These are phyloP conservation scores for Euptelea pleiosperma DNA, from an alignment of 164 flowering plant genomes.

Conservation along the genomic window DNA sequence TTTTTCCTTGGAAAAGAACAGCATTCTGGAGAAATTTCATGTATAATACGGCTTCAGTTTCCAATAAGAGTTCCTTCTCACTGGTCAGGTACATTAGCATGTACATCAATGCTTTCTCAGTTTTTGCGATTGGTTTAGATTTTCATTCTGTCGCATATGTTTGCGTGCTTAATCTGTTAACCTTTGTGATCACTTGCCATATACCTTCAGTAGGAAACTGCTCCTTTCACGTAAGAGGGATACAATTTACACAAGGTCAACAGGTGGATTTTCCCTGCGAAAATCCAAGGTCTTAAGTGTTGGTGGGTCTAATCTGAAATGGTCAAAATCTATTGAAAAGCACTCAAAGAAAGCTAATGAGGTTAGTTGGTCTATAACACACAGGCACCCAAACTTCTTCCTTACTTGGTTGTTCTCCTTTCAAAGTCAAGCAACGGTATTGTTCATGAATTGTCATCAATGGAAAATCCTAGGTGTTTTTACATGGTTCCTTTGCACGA, in stretches of 20 bases:
- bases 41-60: slow-evolving; percentile 21
- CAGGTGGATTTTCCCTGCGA: slow-evolving; percentile 70
- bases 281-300: slow-evolving; percentile 80
- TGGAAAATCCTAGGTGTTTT: too few relatives aligned
- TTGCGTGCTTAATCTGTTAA: slow-evolving; percentile 4
- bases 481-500: too few relatives aligned
- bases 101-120: neutral
- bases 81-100: slow-evolving; percentile 42
- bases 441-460: slow-evolving; percentile 1
- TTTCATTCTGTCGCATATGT: slow-evolving; percentile 8
- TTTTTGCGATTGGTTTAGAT: slow-evolving; percentile 5
- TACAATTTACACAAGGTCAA: slow-evolving; percentile 78
- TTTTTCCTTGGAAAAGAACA: slow-evolving; percentile 78
- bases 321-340: slow-evolving; percentile 91
- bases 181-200: neutral
- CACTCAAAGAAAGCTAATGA: slow-evolving; percentile 73
- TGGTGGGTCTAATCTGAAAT: slow-evolving; percentile 78
- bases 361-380: slow-evolving; percentile 42
- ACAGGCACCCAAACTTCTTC: neutral
- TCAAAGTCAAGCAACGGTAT: neutral
- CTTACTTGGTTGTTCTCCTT: neutral
- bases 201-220: slow-evolving; percentile 48
- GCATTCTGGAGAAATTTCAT: slow-evolving; percentile 40
- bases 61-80: slow-evolving; percentile 38
- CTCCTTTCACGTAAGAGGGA: slow-evolving; percentile 59